phyloP scores from a whole-genome alignment of 257 asterid genomes.

The Fraxinus cuspidata region DNA sequence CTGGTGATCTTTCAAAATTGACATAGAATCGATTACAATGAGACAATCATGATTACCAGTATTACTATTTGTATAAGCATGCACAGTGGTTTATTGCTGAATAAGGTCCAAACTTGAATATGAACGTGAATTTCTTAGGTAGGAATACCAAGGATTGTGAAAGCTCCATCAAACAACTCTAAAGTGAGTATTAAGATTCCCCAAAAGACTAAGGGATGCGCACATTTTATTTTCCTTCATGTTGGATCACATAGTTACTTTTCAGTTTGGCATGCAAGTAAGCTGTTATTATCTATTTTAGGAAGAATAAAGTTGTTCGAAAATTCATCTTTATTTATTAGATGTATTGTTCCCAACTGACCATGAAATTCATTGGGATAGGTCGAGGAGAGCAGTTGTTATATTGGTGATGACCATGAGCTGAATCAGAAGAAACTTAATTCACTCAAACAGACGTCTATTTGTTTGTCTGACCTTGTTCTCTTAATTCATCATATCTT shows the following conservation, averaged over 20 bases:
- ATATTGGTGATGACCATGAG: conserved; percentile 20
- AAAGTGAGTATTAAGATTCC: not conserved
- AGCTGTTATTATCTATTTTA: not conserved
- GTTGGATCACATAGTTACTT: not conserved
- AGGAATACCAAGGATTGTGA: not conserved
- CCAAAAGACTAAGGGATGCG: not conserved
- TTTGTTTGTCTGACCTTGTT: conserved; percentile 51
- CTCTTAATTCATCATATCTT: conserved; percentile 64
- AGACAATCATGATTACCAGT: too few relatives aligned
- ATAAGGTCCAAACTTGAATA: not conserved
- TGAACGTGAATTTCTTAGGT: not conserved
- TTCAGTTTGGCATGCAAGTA: not conserved
- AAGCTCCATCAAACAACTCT: not conserved
- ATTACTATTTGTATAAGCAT: too few relatives aligned
- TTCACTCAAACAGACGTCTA: conserved; percentile 39
- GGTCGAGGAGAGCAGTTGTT: conserved; percentile 25
- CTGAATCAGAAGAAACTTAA: conserved; percentile 10
- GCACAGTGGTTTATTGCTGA: not conserved
- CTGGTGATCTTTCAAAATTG: too few relatives aligned
- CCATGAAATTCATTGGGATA: conserved; percentile 13
- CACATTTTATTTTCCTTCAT: not conserved
- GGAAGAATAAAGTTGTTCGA: not conserved
- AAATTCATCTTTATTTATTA: not conserved
- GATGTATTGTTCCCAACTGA: conserved; percentile 6
- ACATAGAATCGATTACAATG: too few relatives aligned